Evolutionary conservation across 345 rosid species (phyloP), one percentile per base, ranked within the genome.

Genomic region (Pistacia atlantica): DNA sequence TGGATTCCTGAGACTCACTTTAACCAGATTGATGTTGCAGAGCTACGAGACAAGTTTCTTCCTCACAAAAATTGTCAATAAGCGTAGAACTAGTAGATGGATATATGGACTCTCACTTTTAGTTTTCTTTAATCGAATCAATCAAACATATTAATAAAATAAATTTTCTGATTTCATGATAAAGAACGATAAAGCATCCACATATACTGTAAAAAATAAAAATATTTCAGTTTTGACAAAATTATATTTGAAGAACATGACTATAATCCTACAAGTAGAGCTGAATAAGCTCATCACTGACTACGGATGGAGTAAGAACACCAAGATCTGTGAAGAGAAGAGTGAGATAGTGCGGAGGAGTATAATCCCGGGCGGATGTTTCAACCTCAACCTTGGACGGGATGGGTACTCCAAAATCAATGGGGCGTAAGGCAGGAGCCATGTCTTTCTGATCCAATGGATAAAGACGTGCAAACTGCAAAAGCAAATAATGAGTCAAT

Each of bases 391-490:
- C 97, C 83, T 89, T 89, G 22, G 89, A 85, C 22, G 96, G 94
- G 67, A 93, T 88, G 8, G 92, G 96, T 65, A 95, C 98, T 55
- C 90, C 91, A n/a, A 93, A 95, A 72, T 91, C 97, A 73, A 90
- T 90, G 42, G 94, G 92, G 64, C 93, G 83, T 65, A 90, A 83
- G 48, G 98, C 97, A 2, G 98, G 97, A 63, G 60, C 88, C 90
- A 93, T 82, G 81, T 95, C 99, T 84, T 91, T 95, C 83, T 93
- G 97, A 68, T 88, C 97, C 85, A 95, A 84, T 4, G 99, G 99
- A 78, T 95, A 95, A 16, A 95, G 96, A 10, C 99, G 94, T 59
- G 97, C 99, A 80, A 95, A 95, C 99, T 95, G 87, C 83, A 61
- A 80, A 63, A 22, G 16, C 11, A 69, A 67, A 61, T 57, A 6